Evolutionary conservation across 148 eudicot species (phyloP).

Genomic region (Heliamphora exappendiculata): DNA sequence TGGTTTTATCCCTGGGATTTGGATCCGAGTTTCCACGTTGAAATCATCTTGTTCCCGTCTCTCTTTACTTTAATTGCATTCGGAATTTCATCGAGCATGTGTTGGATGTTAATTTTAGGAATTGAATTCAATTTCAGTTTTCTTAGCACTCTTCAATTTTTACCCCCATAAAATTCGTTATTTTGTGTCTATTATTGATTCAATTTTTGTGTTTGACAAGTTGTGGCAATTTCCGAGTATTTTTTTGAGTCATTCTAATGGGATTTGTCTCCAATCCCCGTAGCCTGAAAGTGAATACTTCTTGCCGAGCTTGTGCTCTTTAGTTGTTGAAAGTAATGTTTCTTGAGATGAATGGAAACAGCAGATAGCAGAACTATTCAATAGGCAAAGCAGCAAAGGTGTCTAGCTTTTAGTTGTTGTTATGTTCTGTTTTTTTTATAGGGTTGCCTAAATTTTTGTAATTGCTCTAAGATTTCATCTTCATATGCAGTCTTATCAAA

Average conservation of each 20-base stretch:
- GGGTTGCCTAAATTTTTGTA: background rate
- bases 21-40: no score
- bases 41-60: no score
- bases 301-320: background rate
- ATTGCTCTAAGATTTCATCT: slow-evolving; percentile 1
- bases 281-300: background rate
- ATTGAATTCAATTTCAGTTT: no score
- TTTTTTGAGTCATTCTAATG: background rate
- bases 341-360: background rate
- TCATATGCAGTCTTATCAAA: background rate
- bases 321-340: background rate
- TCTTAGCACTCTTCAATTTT: no score
- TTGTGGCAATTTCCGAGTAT: background rate
- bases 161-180: no score
- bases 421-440: background rate
- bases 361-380: background rate
- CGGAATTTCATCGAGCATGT: no score
- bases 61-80: no score
- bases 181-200: background rate
- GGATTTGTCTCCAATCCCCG: background rate
- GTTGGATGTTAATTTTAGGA: no score
- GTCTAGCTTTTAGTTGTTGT: background rate
- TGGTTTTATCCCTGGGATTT: no score
- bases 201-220: background rate
- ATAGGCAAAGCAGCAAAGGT: background rate